These are phyloP conservation scores for Fusarium globosum DNA, from an alignment of 2,329 filamentous ascomycete species.

Conservation along the genomic window DNA sequence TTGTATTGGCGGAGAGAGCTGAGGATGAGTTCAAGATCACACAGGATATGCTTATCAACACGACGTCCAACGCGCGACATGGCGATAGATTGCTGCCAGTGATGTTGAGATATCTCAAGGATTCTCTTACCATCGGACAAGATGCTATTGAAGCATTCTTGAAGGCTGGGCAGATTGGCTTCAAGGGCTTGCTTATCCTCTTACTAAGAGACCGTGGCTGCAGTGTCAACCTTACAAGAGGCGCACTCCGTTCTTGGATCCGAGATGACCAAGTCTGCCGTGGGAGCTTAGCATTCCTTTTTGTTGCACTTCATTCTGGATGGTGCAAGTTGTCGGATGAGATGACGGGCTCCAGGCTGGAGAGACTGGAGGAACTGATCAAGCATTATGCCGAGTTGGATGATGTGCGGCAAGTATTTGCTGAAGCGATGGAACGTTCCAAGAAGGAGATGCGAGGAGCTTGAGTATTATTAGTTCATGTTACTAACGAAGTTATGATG, in stretches of 20 bases:
- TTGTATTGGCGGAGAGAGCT: constrained; percentile 8
- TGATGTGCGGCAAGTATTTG: constrained; percentile 20
- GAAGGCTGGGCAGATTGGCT: constrained; percentile 22
- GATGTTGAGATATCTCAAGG: constrained; percentile 19
- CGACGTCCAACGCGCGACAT: constrained; percentile 16
- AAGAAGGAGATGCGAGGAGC: constrained; percentile 22
- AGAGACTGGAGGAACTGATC: constrained; percentile 17
- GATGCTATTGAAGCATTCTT: constrained; percentile 23
- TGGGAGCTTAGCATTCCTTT: constrained; percentile 23
- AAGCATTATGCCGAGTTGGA: constrained; percentile 28
- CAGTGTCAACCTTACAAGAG: constrained; percentile 18
- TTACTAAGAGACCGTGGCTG: constrained; percentile 22
- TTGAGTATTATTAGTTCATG: constrained; percentile 4
- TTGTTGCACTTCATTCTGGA: constrained; percentile 24
- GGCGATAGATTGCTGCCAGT: constrained; percentile 24
- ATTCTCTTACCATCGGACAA: constrained; percentile 10
- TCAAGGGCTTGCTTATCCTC: constrained; percentile 25
- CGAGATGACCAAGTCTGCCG: constrained; percentile 19
- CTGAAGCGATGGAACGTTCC: constrained; percentile 24
- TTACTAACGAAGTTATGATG: constrained; percentile 23
- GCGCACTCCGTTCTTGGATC: constrained; percentile 23
- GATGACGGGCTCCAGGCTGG: constrained; percentile 6
- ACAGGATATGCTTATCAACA: constrained; percentile 32
- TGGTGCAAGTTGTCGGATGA: constrained; percentile 23
- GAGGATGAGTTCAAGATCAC: constrained; percentile 27